Conservation (phyloP, 1,284 basidiomycete species). For the Pyrrhoderma noxium region DNA sequence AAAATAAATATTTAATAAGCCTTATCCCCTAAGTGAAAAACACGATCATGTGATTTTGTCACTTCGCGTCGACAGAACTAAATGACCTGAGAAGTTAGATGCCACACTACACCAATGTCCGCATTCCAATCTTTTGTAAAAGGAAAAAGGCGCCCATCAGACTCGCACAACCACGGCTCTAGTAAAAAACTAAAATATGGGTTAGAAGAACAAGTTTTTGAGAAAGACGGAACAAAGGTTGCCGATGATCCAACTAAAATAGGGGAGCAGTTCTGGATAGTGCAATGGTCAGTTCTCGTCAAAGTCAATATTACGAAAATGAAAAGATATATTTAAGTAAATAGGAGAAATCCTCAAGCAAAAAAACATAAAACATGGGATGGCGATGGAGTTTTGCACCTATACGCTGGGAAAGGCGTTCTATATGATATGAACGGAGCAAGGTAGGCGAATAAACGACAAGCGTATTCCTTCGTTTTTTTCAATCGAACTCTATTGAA, state of each 20-base stretch:
- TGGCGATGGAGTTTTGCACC: conserved; percentile 64
- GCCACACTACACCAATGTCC: conserved; percentile 4
- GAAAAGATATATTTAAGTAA: background rate
- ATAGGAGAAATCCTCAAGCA: conserved; percentile 68
- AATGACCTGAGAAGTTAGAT: background rate
- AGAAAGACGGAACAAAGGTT: conserved; percentile 2
- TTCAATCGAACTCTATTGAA: conserved; percentile 5
- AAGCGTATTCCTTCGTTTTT: background rate
- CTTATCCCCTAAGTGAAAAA: no score
- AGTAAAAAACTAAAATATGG: conserved; percentile 4
- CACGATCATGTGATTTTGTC: no score
- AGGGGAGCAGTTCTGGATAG: conserved; percentile 53
- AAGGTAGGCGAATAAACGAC: conserved; percentile 34
- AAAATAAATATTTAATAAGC: no score
- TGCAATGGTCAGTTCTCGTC: conserved; percentile 48
- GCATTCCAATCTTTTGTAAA: conserved; percentile 9
- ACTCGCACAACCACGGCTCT: background rate
- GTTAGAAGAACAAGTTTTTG: background rate
- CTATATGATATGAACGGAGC: conserved; percentile 58
- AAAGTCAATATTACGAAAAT: background rate
- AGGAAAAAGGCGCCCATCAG: conserved; percentile 4
- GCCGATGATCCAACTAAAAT: conserved; percentile 15
- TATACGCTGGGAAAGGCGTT: conserved; percentile 40
- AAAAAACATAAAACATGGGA: conserved; percentile 95
- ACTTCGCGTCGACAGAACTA: background rate